phyloP scores from a whole-genome alignment of 1,284 basidiomycete species.

The Ustilago trichophora region DNA sequence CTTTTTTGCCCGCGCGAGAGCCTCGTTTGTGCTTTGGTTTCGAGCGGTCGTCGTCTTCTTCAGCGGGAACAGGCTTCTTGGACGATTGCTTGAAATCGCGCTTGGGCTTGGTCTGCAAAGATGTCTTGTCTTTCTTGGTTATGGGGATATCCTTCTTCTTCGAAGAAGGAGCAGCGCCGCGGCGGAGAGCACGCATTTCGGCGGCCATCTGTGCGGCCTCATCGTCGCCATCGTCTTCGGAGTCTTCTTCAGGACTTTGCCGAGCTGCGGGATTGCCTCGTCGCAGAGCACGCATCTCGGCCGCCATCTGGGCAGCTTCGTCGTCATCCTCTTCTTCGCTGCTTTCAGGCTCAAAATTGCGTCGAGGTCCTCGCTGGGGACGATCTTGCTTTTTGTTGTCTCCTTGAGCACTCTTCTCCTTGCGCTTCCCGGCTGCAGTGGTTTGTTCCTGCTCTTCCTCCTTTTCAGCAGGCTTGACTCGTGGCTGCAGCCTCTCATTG shows the following conservation, averaged over 20 bases:
- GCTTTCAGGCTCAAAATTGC: not conserved
- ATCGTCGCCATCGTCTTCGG: slow-evolving; percentile 27
- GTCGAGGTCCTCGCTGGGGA: not conserved
- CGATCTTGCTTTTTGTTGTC: not conserved
- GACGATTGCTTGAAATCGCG: too few species aligned
- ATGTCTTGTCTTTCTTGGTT: not conserved
- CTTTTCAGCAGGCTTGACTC: slow-evolving; percentile 11
- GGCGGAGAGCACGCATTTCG: slow-evolving; percentile 36
- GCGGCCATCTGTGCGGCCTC: slow-evolving; percentile 32
- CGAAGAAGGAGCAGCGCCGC: slow-evolving; percentile 7
- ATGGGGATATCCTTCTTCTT: slow-evolving; percentile 11
- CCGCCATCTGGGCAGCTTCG: slow-evolving; percentile 28
- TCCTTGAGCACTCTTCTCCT: not conserved
- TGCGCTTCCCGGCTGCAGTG: not conserved
- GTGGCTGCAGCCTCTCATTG: slow-evolving; percentile 41
- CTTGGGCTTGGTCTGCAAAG: too few species aligned
- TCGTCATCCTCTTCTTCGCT: slow-evolving; percentile 20
- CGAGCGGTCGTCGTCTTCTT: slow-evolving; percentile 9
- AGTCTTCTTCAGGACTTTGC: not conserved
- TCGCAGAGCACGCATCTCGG: slow-evolving; percentile 32
- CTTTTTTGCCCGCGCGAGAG: slow-evolving; percentile 31
- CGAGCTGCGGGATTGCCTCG: too few species aligned
- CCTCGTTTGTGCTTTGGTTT: slow-evolving; percentile 36
- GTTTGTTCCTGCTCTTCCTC: slow-evolving; percentile 2
- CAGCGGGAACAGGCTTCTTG: not conserved